phyloP scores from a whole-genome alignment of 768 basidiomycete genomes.

The Russula foetens region DNA sequence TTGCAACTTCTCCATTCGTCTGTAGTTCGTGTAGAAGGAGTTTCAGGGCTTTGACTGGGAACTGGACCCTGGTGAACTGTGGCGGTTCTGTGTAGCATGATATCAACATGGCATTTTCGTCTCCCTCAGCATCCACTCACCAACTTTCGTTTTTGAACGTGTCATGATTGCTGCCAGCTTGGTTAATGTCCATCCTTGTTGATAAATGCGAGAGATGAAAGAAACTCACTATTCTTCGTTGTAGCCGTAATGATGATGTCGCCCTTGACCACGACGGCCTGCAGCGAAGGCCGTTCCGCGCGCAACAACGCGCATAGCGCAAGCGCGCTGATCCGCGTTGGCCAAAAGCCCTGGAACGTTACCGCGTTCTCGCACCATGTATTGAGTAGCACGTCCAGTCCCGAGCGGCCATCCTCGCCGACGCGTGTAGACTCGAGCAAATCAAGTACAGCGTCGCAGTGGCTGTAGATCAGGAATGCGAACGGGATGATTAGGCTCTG shows the following conservation, averaged over 20 bases:
- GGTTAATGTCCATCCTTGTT: not conserved
- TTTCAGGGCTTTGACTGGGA: constrained; percentile 91
- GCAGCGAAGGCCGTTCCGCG: constrained; percentile 57
- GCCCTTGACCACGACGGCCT: constrained; percentile 73
- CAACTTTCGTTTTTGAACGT: constrained; percentile 77
- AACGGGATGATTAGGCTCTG: constrained; percentile 94
- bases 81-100: constrained; percentile 55
- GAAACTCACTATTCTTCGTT: constrained; percentile 67
- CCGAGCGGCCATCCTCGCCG: constrained; percentile 42
- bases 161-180: constrained; percentile 81
- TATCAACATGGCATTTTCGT: constrained; percentile 19
- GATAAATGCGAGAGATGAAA: not conserved
- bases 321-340: constrained; percentile 74
- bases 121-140: constrained; percentile 38
- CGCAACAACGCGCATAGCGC: constrained; percentile 70
- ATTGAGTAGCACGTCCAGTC: constrained; percentile 80
- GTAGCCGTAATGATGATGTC: constrained; percentile 81
- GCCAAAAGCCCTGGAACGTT: constrained; percentile 94
- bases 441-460: constrained; percentile 69
- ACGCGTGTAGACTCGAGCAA: constrained; percentile 65
- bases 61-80: constrained; percentile 77
- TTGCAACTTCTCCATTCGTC: constrained; percentile 64
- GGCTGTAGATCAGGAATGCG: constrained; percentile 85
- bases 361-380: constrained; percentile 95
- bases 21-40: constrained; percentile 79